Evolutionary conservation across 306 rosid genomes (phyloP), one percentile per base, ranked within the genome.

Genomic region (Trichosanthes cucumerina): DNA sequence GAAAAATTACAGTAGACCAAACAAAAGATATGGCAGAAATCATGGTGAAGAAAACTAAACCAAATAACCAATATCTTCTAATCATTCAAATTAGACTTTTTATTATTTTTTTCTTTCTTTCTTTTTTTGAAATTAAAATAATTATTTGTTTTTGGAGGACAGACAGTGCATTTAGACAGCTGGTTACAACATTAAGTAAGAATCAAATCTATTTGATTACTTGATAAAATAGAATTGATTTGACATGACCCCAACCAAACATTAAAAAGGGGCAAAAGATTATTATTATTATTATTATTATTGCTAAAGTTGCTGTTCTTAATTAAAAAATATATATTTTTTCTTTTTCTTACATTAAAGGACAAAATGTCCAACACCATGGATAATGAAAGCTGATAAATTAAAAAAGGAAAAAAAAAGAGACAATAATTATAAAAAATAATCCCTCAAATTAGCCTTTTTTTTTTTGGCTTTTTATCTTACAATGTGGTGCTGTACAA

Each of bases 111-210:
- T 64, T 26, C 4, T 62, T 64, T 1, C 12, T 16, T 64, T 62
- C 34, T 1, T 6, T 16, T 64, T 64, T 36, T 34, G 2, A 60
- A 60, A 62, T 24, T 26, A 11, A 75, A 33, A 33, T 0, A 33
- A 34, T 39, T 19, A 18, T 24, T 43, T 24, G 47, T 44, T 46
- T 70, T 44, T 44, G 9, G 76, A 59, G 41, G 64, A 78, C 76
- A 57, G 81, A 80, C 82, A 82, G 91, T 89, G 93, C 87, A 93
- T 90, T 81, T 80, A 85, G 78, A 88, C 98, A 95, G 98, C 98
- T 95, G 96, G 89, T 95, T 89, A 86, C 97, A 89, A 89, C 96
- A 83, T 79, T 79, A 81, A 83, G 78, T 80, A 77, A 88, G 84
- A 88, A 89, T 88, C 90, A 91, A 70, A 90, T 89, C 93, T 81